Evolutionary conservation across 257 asterid genomes (phyloP), one percentile per base, ranked within the genome.

Genomic region (Jacaranda copaia): DNA sequence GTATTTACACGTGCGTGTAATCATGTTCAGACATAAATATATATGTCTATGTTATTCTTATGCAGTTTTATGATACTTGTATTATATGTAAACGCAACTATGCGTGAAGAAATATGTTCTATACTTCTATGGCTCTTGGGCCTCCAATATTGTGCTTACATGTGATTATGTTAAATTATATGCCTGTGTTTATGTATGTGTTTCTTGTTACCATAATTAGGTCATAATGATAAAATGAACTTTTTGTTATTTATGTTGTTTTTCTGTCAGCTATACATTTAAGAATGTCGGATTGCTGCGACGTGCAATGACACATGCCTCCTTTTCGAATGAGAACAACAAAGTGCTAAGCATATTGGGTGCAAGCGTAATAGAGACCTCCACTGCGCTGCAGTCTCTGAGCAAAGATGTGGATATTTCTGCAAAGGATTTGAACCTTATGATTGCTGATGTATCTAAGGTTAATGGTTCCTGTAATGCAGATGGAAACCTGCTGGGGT

Each of bases 241-340:
- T 15, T n/a, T 40, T 8, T 32, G 2, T 49, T 13, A 18, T 13
- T 13, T 20, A 3, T 38, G 3, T 53, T 12, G 15, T 20, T 67
- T 32, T 67, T 39, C 5, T 19, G 43, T 53, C 73, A 92, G 97
- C 86, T 92, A 92, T 64, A 85, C 84, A 55, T 92, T 92, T 60
- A 68, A 83, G 73, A 73, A 83, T 76, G 87, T 83, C 46, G 95
- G 81, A 13, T 70, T 90, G 68, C 68, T 92, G 65, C 81, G 91
- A 39, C 88, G 90, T 35, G 93, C 96, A 6, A 81, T 90, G 96
- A 92, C 96, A 1, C 97, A 92, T 53, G 85, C 97, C 19, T 89
- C 97, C 35, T 90, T 81, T 83, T 90, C 97, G 9, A 88, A 70
- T 84, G 97, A 90, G 91, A 92, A 92, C 90, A 86, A 89, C 90